Evolutionary conservation across 768 basidiomycete genomes (phyloP).

Genomic region (Stropharia rugosoannulata): DNA sequence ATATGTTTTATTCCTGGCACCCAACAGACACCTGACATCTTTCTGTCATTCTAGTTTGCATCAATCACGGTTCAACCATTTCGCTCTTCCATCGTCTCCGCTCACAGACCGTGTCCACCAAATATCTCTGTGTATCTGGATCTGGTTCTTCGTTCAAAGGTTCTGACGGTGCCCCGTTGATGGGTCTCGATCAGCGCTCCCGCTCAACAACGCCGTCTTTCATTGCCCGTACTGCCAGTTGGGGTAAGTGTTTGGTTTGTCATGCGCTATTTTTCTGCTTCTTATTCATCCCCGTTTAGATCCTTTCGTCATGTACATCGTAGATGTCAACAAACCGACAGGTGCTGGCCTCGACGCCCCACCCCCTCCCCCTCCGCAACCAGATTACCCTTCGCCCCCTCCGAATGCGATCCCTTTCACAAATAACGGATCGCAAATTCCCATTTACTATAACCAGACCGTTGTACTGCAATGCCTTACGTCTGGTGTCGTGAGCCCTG

Average conservation of each 20-base stretch:
- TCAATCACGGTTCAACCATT: constrained; percentile 94
- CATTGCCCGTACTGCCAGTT: constrained; percentile 85
- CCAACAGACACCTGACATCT: constrained; percentile 13
- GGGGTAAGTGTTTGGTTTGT: constrained; percentile 55
- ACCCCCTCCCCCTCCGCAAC: constrained; percentile 78
- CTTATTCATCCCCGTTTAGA: constrained; percentile 41
- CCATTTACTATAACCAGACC: constrained; percentile 96
- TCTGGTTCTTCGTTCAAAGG: constrained; percentile 91
- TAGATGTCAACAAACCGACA: constrained; percentile 84
- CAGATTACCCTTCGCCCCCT: constrained; percentile 90
- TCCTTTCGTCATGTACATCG: constrained; percentile 96
- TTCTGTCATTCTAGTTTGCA: constrained; percentile 62
- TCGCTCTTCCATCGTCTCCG: constrained; percentile 95
- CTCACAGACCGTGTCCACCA: constrained; percentile 93
- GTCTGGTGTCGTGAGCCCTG: constrained; percentile 91
- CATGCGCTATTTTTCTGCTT: constrained; percentile 1
- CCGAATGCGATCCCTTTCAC: constrained; percentile 88
- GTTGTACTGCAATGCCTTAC: constrained; percentile 93
- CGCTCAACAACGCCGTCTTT: constrained; percentile 81
- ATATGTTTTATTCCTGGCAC: constrained; percentile 11
- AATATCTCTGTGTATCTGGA: constrained; percentile 94
- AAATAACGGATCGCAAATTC: constrained; percentile 80
- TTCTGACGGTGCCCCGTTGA: constrained; percentile 85
- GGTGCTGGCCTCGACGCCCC: constrained; percentile 76
- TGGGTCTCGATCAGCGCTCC: constrained; percentile 74